phyloP scores from a whole-genome alignment of 768 basidiomycete genomes.

The Baorangia bicolor region DNA sequence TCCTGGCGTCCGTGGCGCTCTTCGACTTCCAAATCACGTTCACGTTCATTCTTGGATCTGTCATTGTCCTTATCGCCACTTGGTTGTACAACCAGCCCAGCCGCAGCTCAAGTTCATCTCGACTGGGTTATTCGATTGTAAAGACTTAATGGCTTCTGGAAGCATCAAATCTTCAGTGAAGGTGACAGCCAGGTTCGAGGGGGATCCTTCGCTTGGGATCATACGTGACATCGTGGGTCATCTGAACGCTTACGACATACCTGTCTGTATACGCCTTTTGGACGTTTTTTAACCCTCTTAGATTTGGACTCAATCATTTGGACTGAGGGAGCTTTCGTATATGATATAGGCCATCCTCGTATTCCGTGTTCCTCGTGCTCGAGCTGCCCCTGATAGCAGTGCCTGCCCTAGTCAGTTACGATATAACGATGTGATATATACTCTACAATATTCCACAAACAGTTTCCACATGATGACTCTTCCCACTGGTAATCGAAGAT shows the following conservation, averaged over 20 bases:
- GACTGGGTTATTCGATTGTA: slow-evolving; percentile 27
- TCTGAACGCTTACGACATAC: slow-evolving; percentile 21
- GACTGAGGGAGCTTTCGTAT: slow-evolving; percentile 20
- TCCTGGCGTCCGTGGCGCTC: slow-evolving; percentile 85
- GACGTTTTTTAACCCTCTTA: slow-evolving; percentile 24
- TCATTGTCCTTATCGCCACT: slow-evolving; percentile 82
- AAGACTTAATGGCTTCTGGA: slow-evolving; percentile 19
- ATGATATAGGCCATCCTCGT: slow-evolving; percentile 22
- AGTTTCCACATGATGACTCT: slow-evolving; percentile 1
- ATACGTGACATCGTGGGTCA: background rate
- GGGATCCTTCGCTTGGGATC: slow-evolving; percentile 3
- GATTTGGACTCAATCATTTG: slow-evolving; percentile 28
- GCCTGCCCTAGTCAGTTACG: slow-evolving; percentile 17
- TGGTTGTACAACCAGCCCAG: slow-evolving; percentile 84
- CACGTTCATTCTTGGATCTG: slow-evolving; percentile 82
- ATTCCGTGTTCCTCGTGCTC: slow-evolving; percentile 10
- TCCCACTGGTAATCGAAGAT: slow-evolving; percentile 8
- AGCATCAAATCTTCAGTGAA: background rate
- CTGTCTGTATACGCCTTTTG: slow-evolving; percentile 19
- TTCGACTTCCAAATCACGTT: slow-evolving; percentile 88
- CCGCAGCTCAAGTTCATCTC: slow-evolving; percentile 34
- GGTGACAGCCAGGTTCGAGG: background rate
- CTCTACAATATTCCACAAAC: slow-evolving; percentile 24
- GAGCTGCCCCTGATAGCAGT: slow-evolving; percentile 8
- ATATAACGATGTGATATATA: slow-evolving; percentile 31